Evolutionary conservation across 768 basidiomycete genomes (phyloP), one percentile per base, ranked within the genome.

Genomic region (Crassisporium funariophilum): DNA sequence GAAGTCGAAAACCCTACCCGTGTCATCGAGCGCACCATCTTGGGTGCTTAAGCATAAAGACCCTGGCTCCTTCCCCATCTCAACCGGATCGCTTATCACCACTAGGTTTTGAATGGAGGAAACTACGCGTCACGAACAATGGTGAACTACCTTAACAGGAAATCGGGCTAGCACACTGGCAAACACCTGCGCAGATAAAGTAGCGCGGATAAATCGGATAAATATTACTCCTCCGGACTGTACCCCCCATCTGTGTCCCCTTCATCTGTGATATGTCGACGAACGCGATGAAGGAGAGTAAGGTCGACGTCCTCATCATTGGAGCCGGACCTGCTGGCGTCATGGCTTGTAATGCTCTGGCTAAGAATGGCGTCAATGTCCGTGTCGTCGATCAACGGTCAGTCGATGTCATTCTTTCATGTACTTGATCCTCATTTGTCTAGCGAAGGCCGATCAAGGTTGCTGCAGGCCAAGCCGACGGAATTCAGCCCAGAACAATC

Each of bases 261-360:
- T 29, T 7, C 8, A 12, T 15, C 36, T 29, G 16, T 29, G 29
- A 44, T 21, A 52, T 43, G 49, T 25, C 49, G 2, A 50, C 23
- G 8, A n/a, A 40, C 16, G 22, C 40, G 6, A 2, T 36, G 7
- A 46, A 46, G 34, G 56, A 54, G 45, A 53, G 44, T n/a, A 49
- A 66, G 1, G 74, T 82, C 44, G 82, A 85, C 58, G 82, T 84
- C 15, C 71, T 85, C 49, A 64, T 85, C 41, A 68, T 84, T 47
- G 83, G 83, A 17, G 83, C 83, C 4, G 83, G 82, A 5, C 76
- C 76, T 13, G 73, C 76, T 13, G 76, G 88, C 2, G 61, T 88
- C 3, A 87, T 90, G 84, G 84, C 82, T 48, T 79, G 79, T 19
- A 82, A 84, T 58, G 83, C 76, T 2, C 72, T 87, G 24, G 76